phyloP scores from a whole-genome alignment of 148 eudicot genomes.

The Rhododendron molle region DNA sequence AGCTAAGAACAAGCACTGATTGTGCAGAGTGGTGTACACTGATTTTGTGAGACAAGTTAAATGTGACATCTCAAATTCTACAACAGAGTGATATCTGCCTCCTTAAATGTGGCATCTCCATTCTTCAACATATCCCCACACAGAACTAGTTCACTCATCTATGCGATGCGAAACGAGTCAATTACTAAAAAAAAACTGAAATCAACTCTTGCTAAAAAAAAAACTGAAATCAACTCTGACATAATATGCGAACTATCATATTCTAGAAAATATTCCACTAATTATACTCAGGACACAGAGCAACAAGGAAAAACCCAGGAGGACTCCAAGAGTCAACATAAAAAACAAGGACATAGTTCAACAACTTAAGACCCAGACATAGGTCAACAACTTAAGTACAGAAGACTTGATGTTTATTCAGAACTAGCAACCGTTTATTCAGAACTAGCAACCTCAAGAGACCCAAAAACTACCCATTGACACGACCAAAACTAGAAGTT shows the following conservation, averaged over 20 bases:
- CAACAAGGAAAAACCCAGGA: background rate
- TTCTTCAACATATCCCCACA: too few relatives aligned
- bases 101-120: too few relatives aligned
- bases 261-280: background rate
- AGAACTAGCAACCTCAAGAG: background rate
- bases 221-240: background rate
- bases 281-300: background rate
- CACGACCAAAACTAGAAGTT: background rate
- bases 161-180: background rate
- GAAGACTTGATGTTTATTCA: background rate
- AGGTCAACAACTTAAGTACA: background rate
- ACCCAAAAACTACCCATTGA: background rate
- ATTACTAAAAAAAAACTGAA: too few relatives aligned
- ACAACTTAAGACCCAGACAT: background rate
- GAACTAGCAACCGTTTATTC: background rate
- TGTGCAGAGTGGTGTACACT: background rate
- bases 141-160: too few relatives aligned
- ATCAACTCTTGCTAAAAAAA: too few relatives aligned
- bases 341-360: background rate
- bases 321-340: background rate
- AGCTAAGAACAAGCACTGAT: background rate
- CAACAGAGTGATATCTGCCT: too few relatives aligned
- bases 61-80: too few relatives aligned
- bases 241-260: background rate
- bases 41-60: background rate